phyloP scores from a whole-genome alignment of 2,329 filamentous ascomycete genomes.

The Trichophyton benhamiae region DNA sequence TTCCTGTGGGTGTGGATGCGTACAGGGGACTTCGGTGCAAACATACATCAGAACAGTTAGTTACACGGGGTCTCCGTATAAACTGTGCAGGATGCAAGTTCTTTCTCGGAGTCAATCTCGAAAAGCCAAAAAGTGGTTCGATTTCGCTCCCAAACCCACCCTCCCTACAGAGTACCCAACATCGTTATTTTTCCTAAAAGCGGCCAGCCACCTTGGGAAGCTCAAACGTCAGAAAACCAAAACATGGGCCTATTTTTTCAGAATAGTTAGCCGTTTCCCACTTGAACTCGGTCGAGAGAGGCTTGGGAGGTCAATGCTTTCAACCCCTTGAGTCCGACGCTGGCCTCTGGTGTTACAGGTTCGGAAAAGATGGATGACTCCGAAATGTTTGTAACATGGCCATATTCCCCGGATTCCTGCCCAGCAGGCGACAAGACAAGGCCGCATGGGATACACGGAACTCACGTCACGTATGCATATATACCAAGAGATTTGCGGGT shows the following conservation, averaged over 20 bases:
- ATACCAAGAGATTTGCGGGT: background rate
- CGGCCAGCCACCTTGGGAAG: background rate
- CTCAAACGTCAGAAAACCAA: background rate
- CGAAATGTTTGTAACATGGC: background rate
- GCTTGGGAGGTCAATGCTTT: background rate
- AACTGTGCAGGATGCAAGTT: background rate
- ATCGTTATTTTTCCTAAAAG: background rate
- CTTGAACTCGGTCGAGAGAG: constrained; percentile 3
- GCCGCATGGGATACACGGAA: background rate
- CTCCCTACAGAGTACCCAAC: background rate
- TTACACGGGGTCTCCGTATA: background rate
- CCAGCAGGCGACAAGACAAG: background rate
- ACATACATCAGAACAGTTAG: background rate
- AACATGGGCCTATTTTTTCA: background rate
- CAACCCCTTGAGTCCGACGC: background rate
- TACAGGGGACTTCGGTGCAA: background rate
- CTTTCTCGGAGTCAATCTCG: background rate
- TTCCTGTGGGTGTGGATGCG: background rate
- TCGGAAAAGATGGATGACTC: background rate
- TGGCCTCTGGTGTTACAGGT: background rate
- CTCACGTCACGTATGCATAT: background rate
- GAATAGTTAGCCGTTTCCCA: background rate
- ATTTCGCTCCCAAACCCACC: background rate
- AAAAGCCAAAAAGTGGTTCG: background rate
- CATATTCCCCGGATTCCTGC: constrained; percentile 1